These are phyloP conservation scores for Polygonum maritimum DNA, from an alignment of 148 eudicot genomes.

Conservation along the genomic window DNA sequence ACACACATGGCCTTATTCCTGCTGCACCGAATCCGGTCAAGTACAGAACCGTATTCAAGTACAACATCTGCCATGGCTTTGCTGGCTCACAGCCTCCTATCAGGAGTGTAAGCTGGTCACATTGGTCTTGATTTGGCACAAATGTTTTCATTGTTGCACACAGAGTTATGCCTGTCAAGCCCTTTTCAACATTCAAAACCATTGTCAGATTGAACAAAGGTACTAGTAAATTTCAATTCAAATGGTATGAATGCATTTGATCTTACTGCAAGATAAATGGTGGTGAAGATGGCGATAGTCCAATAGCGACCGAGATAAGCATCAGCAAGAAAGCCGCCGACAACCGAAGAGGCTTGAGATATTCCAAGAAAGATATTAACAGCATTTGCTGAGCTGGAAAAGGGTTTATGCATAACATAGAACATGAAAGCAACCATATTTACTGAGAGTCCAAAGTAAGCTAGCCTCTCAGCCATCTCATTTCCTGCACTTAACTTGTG, in stretches of 20 bases:
- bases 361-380: constrained; percentile 82
- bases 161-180: constrained; percentile 72
- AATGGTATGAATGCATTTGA: not conserved
- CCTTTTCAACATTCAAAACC: constrained; percentile 24
- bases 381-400: constrained; percentile 75
- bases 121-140: constrained; percentile 65
- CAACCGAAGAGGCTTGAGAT: constrained; percentile 84
- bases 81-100: constrained; percentile 74
- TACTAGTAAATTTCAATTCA: not conserved
- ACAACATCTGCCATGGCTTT: constrained; percentile 72
- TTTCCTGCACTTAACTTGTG: constrained; percentile 36
- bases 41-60: constrained; percentile 58
- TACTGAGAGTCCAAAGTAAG: constrained; percentile 87
- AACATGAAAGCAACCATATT: constrained; percentile 96
- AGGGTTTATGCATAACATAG: constrained; percentile 84
- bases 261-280: constrained; percentile 73
- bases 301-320: constrained; percentile 93
- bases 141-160: constrained; percentile 55
- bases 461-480: constrained; percentile 97
- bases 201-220: not conserved
- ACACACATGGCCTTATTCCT: constrained; percentile 84
- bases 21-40: constrained; percentile 84
- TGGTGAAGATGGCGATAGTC: constrained; percentile 88
- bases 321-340: constrained; percentile 85
- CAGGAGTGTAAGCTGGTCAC: constrained; percentile 53